Evolutionary conservation across 306 rosid genomes (phyloP), one percentile per base, ranked within the genome.

Genomic region (Ceratonia siliqua): DNA sequence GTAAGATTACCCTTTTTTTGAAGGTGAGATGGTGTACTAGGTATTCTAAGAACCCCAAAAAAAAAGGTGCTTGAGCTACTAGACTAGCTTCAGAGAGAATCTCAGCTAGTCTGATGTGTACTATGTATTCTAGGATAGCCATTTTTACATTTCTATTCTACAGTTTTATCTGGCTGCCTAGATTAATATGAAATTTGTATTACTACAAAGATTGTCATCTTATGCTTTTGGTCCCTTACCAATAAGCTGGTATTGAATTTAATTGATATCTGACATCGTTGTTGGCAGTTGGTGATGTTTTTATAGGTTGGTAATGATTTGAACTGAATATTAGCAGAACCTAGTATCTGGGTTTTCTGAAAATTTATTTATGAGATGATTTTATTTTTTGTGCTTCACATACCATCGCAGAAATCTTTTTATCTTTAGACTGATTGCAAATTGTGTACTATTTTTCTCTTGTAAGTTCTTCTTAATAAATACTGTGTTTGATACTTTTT

Each of bases 381-480:
- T 15, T 15, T 25, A 39, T 30, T 49, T 52, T 62, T 14, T 33
- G 12, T 13, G 67, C 33, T n/a, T 25, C 58, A 39, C 7, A 9
- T 39, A 50, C 8, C 50, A 38, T 27, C 50, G 35, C 41, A 18
- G 36, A 27, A 10, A 28, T 38, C 18, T 74, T 20, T 59, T 62
- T 39, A 14, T 27, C 6, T 38, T 59, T n/a, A 43, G 36, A 21
- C 12, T n/a, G 48, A 24, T 65, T 42, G 55, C 32, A 54, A 67
- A 74, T 36, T 69, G 59, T 43, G 6, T 68, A 62, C 25, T 62
- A 53, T 62, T n/a, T 54, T 78, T 71, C 52, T 63, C 30, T 59
- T 73, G 10, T 20, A 46, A 76, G 52, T 45, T 77, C 15, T 28
- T 56, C 75, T 22, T 46, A 66, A 73, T 54, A 55, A 49, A 39